Evolutionary conservation across 352 stramenopile genomes (phyloP), one percentile per base, ranked within the genome.

Genomic region (Pythium sp.): DNA sequence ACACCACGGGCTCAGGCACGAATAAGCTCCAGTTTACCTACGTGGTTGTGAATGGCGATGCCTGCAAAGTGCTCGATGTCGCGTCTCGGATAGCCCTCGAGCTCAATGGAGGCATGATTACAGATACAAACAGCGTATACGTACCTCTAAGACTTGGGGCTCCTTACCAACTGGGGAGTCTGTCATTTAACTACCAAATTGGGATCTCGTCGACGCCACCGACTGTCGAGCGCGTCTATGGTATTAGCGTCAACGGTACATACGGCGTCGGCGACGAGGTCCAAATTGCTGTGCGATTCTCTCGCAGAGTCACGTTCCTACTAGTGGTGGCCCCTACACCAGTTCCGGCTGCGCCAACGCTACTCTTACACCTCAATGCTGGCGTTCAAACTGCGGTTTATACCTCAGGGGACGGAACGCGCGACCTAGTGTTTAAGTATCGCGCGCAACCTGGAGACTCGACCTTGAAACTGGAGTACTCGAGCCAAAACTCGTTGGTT

Each of bases 221-320:
- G 0, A 55, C 46, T 2, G 71, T 92, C 6, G 18, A 72, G n/a
- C 71, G 72, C 5, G 79, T 93, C 0, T 83, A 77, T 34, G 68
- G 74, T 30, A 62, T 72, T 22, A 78, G 76, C 24, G 15, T 20
- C 3, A 68, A 78, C 18, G 73, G 62, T 1, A 72, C 56, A 20
- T 84, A 81, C 46, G 83, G 82, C 0, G 82, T 87, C 0, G 84
- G 82, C 2, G 82, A 92, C 47, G 71, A 69, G 1, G 49, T 92
- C 18, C 53, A 74, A 1, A n/a, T 92, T 14, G 73, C 64, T 4
- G 80, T 92, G 5, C 57, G 72, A 2, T 89, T 92, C 64, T 78
- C 77, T 1, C 73, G 71, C n/a, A 67, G 67, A n/a, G 69, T 89
- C 24, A 65, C 55, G 11, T 62, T 73, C 28, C 36, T 70, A 5